A percentile compares a stretch with the other conserved stretches of the same genome.
These are phyloP conservation scores for Tricholoma sp. DNA, from an alignment of 768 basidiomycete species.

Conservation along the genomic window DNA sequence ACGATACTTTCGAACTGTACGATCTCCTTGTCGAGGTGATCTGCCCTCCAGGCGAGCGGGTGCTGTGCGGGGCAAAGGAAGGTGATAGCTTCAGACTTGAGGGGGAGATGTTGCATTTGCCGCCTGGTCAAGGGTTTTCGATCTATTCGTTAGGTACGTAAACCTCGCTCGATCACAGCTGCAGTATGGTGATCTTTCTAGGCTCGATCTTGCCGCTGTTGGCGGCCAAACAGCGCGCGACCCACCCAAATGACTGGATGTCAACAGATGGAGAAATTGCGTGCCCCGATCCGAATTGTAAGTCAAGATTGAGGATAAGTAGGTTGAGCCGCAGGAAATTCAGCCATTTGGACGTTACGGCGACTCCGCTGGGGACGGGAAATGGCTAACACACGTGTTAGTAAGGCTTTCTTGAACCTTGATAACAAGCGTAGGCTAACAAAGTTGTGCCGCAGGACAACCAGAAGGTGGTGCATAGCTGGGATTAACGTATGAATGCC, in stretches of 20 bases:
- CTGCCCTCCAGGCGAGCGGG: conserved; percentile 50
- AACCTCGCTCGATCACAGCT: neutral
- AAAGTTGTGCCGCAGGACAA: too few species aligned
- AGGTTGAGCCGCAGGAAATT: conserved; percentile 49
- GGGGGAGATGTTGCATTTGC: conserved; percentile 60
- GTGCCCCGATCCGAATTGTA: conserved; percentile 65
- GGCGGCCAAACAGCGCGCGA: conserved; percentile 59
- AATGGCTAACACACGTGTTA: neutral
- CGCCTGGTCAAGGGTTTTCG: conserved; percentile 59
- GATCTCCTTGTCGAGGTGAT: conserved; percentile 61
- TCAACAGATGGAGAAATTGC: conserved; percentile 59
- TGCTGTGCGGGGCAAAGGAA: conserved; percentile 58
- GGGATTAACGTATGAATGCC: too few species aligned
- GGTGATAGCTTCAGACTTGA: conserved; percentile 60
- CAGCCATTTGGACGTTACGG: conserved; percentile 49
- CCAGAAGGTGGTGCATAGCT: neutral
- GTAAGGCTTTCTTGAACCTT: too few species aligned
- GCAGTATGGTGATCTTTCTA: conserved; percentile 16
- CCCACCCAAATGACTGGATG: conserved; percentile 61
- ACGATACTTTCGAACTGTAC: conserved; percentile 53
- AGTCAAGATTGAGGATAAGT: conserved; percentile 46
- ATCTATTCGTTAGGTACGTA: conserved; percentile 57
- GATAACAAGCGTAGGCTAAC: neutral
- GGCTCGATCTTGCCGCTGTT: conserved; percentile 61
- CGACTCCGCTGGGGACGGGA: conserved; percentile 29